phyloP scores from a whole-genome alignment of 2,329 filamentous ascomycete species.

The Pestalotiopsis sp. region DNA sequence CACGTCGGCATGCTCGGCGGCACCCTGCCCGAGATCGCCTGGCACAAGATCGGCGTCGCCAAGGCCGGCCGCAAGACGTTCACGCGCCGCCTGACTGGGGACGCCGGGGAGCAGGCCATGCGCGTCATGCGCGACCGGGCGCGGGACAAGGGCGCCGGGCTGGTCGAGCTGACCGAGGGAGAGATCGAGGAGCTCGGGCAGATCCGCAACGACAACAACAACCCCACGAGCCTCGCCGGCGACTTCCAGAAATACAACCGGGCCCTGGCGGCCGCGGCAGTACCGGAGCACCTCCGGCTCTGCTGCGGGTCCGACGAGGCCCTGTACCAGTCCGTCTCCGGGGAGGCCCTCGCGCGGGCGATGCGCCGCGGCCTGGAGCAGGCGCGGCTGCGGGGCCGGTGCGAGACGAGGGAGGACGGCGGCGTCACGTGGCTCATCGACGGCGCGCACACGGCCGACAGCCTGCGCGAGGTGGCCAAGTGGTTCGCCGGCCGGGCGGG shows the following conservation, averaged over 20 bases:
- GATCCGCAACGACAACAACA: constrained; percentile 21
- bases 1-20: constrained; percentile 79
- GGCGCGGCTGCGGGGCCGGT: constrained; percentile 74
- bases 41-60: constrained; percentile 91
- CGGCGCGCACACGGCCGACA: constrained; percentile 86
- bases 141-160: constrained; percentile 50
- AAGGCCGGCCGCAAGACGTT: constrained; percentile 67
- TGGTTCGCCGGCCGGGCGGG: constrained; percentile 67
- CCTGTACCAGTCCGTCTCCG: neutral
- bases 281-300: constrained; percentile 55
- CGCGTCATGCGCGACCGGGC: constrained; percentile 61
- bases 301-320: constrained; percentile 14
- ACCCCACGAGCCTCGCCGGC: constrained; percentile 42
- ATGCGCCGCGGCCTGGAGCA: constrained; percentile 60
- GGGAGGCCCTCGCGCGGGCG: constrained; percentile 14
- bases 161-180: constrained; percentile 44
- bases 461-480: constrained; percentile 71
- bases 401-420: constrained; percentile 61
- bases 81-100: constrained; percentile 59
- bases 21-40: constrained; percentile 79
- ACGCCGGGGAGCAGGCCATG: constrained; percentile 33
- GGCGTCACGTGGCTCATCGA: constrained; percentile 78
- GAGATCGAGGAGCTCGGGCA: constrained; percentile 43
- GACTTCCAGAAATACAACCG: constrained; percentile 62
- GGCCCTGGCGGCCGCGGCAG: constrained; percentile 57